phyloP scores from a whole-genome alignment of 352 stramenopile species.

The Phytophthora hibernalis region DNA sequence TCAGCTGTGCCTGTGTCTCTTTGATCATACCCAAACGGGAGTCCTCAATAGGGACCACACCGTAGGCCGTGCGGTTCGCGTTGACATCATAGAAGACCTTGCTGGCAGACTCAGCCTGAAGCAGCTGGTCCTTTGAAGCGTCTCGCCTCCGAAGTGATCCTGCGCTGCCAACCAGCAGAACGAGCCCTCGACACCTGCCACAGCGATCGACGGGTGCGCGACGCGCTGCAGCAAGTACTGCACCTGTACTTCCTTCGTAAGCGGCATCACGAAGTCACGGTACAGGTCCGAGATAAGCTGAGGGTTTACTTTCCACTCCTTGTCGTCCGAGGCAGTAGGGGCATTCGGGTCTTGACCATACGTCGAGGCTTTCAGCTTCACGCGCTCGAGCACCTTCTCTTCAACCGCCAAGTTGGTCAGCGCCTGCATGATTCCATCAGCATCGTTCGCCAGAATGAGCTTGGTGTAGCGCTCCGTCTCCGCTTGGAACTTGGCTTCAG shows the following conservation, averaged over 20 bases:
- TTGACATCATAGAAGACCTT: conserved; percentile 84
- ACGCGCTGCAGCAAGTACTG: conserved; percentile 89
- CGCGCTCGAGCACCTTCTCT: conserved; percentile 91
- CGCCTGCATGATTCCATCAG: conserved; percentile 95
- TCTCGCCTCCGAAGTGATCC: conserved; percentile 68
- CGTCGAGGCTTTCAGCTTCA: conserved; percentile 96
- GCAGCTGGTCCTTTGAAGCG: conserved; percentile 57
- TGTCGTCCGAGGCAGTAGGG: conserved; percentile 34
- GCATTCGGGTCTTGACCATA: conserved; percentile 92
- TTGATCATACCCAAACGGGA: conserved; percentile 88
- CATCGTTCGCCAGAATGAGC: conserved; percentile 94
- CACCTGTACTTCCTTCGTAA: conserved; percentile 99
- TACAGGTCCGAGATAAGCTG: conserved; percentile 97
- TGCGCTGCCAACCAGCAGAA: conserved; percentile 81
- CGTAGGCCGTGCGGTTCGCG: conserved; percentile 83
- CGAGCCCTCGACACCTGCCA: conserved; percentile 72
- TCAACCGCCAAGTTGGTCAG: conserved; percentile 96
- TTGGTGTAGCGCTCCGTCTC: conserved; percentile 92
- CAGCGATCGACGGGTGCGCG: conserved; percentile 76
- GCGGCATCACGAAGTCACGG: conserved; percentile 97
- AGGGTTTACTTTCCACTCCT: conserved; percentile 95
- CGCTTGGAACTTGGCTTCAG: conserved; percentile 96
- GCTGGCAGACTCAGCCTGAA: conserved; percentile 66
- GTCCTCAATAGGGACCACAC: conserved; percentile 89
- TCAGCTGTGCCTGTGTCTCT: conserved; percentile 80